Evolutionary conservation across 495 filamentous ascomycete species (phyloP).

Genomic region (Trichoderma asperelloides): DNA sequence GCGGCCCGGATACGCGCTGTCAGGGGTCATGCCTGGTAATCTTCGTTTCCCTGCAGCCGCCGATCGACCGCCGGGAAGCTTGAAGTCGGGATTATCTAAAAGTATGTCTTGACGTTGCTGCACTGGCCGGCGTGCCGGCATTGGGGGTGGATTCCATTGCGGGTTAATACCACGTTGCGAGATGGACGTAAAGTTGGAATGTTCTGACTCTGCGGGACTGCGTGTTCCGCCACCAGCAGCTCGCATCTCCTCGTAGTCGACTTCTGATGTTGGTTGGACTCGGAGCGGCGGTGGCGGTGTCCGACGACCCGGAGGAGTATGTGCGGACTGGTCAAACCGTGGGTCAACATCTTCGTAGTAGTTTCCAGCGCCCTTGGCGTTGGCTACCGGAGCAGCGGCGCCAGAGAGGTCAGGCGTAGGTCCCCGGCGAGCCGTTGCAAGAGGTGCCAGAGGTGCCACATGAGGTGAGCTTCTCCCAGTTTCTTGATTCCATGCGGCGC

Average conservation of each 20-base stretch:
- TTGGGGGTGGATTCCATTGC: constrained; percentile 54
- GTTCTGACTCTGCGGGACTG: constrained; percentile 67
- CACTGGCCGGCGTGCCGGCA: constrained; percentile 35
- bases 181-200: constrained; percentile 75
- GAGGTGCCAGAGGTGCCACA: constrained; percentile 23
- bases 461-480: constrained; percentile 34
- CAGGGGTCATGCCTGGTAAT: constrained; percentile 22
- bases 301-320: background rate
- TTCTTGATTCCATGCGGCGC: constrained; percentile 47
- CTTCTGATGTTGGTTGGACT: background rate
- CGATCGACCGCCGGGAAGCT: constrained; percentile 34
- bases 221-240: constrained; percentile 45
- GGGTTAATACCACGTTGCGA: constrained; percentile 82
- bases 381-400: constrained; percentile 28
- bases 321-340: constrained; percentile 50
- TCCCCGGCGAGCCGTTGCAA: constrained; percentile 22
- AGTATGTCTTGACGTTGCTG: constrained; percentile 47
- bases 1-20: constrained; percentile 26
- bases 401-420: constrained; percentile 32
- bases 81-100: constrained; percentile 70
- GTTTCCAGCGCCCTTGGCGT: constrained; percentile 21
- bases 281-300: constrained; percentile 19
- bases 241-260: constrained; percentile 49
- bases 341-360: constrained; percentile 97
- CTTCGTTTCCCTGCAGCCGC: background rate